These are phyloP conservation scores for Boletus semigastroideus DNA, from an alignment of 1,284 basidiomycete species.

Conservation along the genomic window DNA sequence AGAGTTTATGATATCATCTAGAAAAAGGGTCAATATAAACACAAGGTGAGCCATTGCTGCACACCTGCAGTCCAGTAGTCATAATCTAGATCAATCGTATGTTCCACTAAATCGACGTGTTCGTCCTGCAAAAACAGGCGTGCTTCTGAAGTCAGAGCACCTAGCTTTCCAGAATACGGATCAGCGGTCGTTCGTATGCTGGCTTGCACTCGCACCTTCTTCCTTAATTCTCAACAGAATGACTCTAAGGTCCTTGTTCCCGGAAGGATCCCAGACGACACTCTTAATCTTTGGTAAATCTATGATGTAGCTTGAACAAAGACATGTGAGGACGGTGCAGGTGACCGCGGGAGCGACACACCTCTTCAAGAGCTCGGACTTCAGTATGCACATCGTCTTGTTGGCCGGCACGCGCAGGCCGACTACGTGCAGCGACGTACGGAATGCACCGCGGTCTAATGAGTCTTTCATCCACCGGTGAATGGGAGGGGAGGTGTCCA, in stretches of 20 bases:
- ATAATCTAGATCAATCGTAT: constrained; percentile 71
- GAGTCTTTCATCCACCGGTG: constrained; percentile 42
- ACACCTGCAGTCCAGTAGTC: constrained; percentile 83
- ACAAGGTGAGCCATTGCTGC: constrained; percentile 15
- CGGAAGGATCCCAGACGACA: constrained; percentile 53
- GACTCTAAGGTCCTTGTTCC: constrained; percentile 50
- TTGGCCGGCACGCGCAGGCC: constrained; percentile 62
- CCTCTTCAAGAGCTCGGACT: constrained; percentile 56
- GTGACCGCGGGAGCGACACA: constrained; percentile 35
- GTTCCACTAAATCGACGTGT: constrained; percentile 52
- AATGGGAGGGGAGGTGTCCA: constrained; percentile 60
- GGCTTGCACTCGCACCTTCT: constrained; percentile 49
- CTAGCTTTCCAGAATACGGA: constrained; percentile 51
- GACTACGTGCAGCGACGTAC: constrained; percentile 61
- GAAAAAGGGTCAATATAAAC: constrained; percentile 2
- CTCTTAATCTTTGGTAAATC: constrained; percentile 66
- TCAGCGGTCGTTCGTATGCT: constrained; percentile 13
- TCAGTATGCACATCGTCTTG: constrained; percentile 56
- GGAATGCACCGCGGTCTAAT: constrained; percentile 67
- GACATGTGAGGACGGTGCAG: background rate
- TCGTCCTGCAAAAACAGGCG: constrained; percentile 54
- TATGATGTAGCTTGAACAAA: constrained; percentile 46
- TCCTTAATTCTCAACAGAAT: constrained; percentile 60
- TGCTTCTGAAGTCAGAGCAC: constrained; percentile 58
- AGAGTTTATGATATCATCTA: constrained; percentile 81